Base-by-base conservation (phyloP, 2,329 filamentous ascomycete genomes). In the Trichophaea hybrida region DNA sequence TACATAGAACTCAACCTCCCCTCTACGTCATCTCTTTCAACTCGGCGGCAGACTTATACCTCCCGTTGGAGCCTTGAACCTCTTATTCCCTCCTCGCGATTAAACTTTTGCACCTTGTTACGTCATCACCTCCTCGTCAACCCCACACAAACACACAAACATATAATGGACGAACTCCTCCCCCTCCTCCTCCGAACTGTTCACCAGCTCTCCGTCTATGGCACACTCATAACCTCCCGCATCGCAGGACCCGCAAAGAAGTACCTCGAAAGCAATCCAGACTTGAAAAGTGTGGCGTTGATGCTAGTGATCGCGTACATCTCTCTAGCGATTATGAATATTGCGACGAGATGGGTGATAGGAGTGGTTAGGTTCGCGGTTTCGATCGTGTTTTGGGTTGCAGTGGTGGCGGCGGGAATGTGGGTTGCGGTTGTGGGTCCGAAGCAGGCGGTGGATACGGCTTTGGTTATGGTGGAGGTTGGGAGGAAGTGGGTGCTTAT, bases 291-390 rank as follows among this genome's bases (percentile, higher is more conserved):
- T 51, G 54, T 65, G 35, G 62, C 58, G 17, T 57, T 64, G 37
- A 51, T 65, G 13, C 55, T 65, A 5, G 35, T 65, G 10, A 64
- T 65, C 40, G 35, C 64, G 24, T 65, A 65, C 40, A 57, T 65
- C 34, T 60, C 59, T n/a, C 61, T 64, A n/a, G 52, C 58, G 15
- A 64, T 65, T 33, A 50, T 65, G n/a, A 56, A 58, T 2, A 64
- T 64, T 60, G 62, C 63, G 1, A 59, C 53, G 13, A 54, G 63
- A 31, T 65, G 63, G 63, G 61, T 64, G 34, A 58, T 59, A 4
- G 55, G 57, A 5, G 52, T 65, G 40, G 35, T 55, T 10, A 32
- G 34, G 35, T 17, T 55, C 34, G 15, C n/a, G 13, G 13, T 55
- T 13, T 31, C 34, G 34, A 13, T 55, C 6, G 50, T 33, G 12